Percentiles rank a stretch among this genome's conserved stretches.
These are phyloP conservation scores for Citeromyces nyonsensis DNA, from an alignment of 805 yeast genomes.

Conservation along the genomic window DNA sequence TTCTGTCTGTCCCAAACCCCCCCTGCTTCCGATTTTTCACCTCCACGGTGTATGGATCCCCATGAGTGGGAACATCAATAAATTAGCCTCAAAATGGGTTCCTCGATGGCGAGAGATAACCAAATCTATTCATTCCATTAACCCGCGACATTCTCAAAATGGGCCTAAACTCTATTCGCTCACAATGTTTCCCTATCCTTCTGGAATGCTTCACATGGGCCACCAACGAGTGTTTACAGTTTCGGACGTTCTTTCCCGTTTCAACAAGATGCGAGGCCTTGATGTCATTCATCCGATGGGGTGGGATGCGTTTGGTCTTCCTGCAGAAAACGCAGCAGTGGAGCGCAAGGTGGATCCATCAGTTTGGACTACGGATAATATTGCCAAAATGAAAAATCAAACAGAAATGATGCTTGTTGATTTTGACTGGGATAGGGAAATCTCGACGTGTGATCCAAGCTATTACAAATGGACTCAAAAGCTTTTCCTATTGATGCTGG, in stretches of 20 bases:
- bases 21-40: too few species aligned
- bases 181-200: conserved; percentile 93
- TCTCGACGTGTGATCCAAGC: conserved; percentile 73
- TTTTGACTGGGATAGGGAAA: conserved; percentile 89
- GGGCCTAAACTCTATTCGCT: conserved; percentile 37
- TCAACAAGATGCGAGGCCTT: conserved; percentile 58
- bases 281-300: conserved; percentile 94
- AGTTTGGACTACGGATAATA: conserved; percentile 71
- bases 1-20: too few species aligned
- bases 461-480: conserved; percentile 91
- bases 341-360: conserved; percentile 70
- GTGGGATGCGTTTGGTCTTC: conserved; percentile 97
- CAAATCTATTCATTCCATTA: conserved; percentile 7
- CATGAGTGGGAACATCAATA: conserved; percentile 5
- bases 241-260: conserved; percentile 72
- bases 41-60: neutral
- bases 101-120: conserved; percentile 23
- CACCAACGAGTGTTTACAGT: conserved; percentile 89
- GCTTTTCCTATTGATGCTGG: conserved; percentile 57
- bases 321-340: conserved; percentile 96
- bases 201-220: conserved; percentile 87
- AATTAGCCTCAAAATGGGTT: conserved; percentile 39
- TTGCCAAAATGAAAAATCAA: conserved; percentile 76
- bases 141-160: conserved; percentile 12
- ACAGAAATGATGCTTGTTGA: conserved; percentile 65